Percentiles rank a stretch among this genome's conserved stretches.
phyloP scores from a whole-genome alignment of 2,329 filamentous ascomycete species.

The Aspergillus tubingensis region DNA sequence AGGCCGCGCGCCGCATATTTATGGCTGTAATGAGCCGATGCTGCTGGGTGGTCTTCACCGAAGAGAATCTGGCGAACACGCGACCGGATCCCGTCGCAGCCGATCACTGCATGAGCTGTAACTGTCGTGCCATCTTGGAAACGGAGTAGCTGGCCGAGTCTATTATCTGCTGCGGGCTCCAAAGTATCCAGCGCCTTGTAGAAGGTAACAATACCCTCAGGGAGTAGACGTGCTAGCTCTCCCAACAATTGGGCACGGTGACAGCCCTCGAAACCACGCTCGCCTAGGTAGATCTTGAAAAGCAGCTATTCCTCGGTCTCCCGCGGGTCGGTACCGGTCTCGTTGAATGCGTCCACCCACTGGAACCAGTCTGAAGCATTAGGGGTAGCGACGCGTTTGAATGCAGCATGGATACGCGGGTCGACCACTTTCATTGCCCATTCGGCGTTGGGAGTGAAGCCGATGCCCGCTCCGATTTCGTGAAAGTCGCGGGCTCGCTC shows the following conservation, averaged over 20 bases:
- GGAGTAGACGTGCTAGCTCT: conserved; percentile 43
- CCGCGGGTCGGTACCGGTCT: conserved; percentile 19
- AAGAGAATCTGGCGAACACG: conserved; percentile 54
- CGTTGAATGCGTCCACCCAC: conserved; percentile 22
- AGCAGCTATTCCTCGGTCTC: conserved; percentile 19
- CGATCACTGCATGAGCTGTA: conserved; percentile 38
- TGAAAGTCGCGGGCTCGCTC: not conserved
- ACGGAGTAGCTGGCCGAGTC: not conserved
- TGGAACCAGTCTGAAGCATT: conserved; percentile 4
- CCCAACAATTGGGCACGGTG: conserved; percentile 45
- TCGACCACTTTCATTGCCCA: conserved; percentile 1
- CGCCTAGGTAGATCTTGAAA: conserved; percentile 8
- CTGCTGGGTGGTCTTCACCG: conserved; percentile 32
- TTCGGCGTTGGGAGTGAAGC: conserved; percentile 1
- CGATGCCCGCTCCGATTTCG: conserved; percentile 8
- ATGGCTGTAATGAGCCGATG: conserved; percentile 53
- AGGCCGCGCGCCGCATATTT: conserved; percentile 64
- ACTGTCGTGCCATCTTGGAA: conserved; percentile 4
- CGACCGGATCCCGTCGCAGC: conserved; percentile 66
- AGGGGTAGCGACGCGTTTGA: not conserved
- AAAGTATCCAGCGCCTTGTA: conserved; percentile 37
- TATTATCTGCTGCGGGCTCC: conserved; percentile 22
- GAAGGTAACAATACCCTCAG: conserved; percentile 35
- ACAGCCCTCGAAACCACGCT: conserved; percentile 14
- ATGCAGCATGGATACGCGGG: conserved; percentile 3